These are phyloP conservation scores for Pichia kluyveri DNA, from an alignment of 805 yeast species.

Conservation along the genomic window DNA sequence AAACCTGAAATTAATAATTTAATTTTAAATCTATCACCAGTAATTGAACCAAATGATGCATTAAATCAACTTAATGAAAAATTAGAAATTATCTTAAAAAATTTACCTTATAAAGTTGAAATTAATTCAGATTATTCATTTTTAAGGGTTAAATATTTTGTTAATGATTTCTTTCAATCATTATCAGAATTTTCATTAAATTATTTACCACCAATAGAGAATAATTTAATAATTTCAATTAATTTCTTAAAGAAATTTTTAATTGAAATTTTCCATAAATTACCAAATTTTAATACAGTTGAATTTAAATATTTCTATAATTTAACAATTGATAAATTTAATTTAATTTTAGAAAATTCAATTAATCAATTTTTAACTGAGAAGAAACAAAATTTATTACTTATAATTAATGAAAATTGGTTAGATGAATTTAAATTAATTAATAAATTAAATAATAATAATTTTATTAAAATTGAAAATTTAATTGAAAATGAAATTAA, in stretches of 20 bases:
- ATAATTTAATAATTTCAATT: slow-evolving; percentile 43
- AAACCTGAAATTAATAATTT: slow-evolving; percentile 57
- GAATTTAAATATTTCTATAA: slow-evolving; percentile 41
- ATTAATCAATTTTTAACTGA: slow-evolving; percentile 21
- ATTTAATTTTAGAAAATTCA: slow-evolving; percentile 20
- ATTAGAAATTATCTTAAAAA: slow-evolving; percentile 33
- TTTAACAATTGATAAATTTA: slow-evolving; percentile 27
- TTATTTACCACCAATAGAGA: slow-evolving; percentile 64
- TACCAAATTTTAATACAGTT: slow-evolving; percentile 57
- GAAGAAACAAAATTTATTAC: slow-evolving; percentile 25
- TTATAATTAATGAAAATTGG: slow-evolving; percentile 27
- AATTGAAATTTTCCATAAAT: slow-evolving; percentile 46
- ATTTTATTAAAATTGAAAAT: slow-evolving; percentile 19
- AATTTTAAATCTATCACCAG: slow-evolving; percentile 45
- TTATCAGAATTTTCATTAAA: slow-evolving; percentile 66
- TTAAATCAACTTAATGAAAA: slow-evolving; percentile 40
- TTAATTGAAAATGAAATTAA: slow-evolving; percentile 21
- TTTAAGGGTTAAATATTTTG: slow-evolving; percentile 56
- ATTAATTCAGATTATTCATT: slow-evolving; percentile 66
- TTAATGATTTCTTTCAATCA: slow-evolving; percentile 61
- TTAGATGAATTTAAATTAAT: slow-evolving; percentile 18
- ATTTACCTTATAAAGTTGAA: slow-evolving; percentile 72
- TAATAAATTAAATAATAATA: slow-evolving; percentile 23
- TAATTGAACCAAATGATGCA: slow-evolving; percentile 45
- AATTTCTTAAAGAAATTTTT: slow-evolving; percentile 52